These are phyloP conservation scores for Dittrichia graveolens DNA, from an alignment of 129 eudicot genomes.

Conservation along the genomic window DNA sequence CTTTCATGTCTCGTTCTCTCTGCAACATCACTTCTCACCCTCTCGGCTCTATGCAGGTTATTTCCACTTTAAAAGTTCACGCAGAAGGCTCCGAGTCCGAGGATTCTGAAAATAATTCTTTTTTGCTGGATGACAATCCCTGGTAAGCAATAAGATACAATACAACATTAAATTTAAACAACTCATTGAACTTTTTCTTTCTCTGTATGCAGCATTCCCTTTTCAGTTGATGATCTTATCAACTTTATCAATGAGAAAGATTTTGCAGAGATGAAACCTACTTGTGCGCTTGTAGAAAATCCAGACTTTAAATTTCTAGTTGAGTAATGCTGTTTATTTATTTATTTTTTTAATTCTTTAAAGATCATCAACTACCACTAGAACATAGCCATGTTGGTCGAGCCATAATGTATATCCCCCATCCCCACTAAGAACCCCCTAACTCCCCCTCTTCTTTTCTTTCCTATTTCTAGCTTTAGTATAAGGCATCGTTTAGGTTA, in stretches of 20 bases:
- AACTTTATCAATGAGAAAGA: slow-evolving; percentile 47
- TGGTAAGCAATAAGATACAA: slow-evolving; percentile 36
- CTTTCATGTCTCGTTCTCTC: slow-evolving; percentile 6
- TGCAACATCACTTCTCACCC: slow-evolving; percentile 15
- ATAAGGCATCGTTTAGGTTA: slow-evolving; percentile 35
- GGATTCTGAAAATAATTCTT: slow-evolving; percentile 47
- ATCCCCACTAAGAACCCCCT: neutral
- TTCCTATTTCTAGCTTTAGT: slow-evolving; percentile 26
- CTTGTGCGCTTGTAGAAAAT: slow-evolving; percentile 60
- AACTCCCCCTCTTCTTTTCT: too few relatives aligned
- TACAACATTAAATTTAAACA: neutral
- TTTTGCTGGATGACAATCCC: slow-evolving; percentile 63
- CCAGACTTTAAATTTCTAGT: slow-evolving; percentile 66
- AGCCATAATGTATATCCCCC: too few relatives aligned
- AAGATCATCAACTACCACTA: too few relatives aligned
- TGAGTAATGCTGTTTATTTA: slow-evolving; percentile 37
- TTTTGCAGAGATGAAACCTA: slow-evolving; percentile 66
- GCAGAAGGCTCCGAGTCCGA: slow-evolving; percentile 37
- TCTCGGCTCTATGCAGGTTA: slow-evolving; percentile 47
- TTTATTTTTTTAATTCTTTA: neutral
- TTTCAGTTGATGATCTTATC: slow-evolving; percentile 65
- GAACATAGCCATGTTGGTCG: too few relatives aligned
- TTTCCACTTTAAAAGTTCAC: slow-evolving; percentile 39
- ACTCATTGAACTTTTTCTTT: neutral
- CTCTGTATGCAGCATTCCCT: slow-evolving; percentile 62